phyloP scores from a whole-genome alignment of 2,329 filamentous ascomycete species.

The Aspergillus proliferans region DNA sequence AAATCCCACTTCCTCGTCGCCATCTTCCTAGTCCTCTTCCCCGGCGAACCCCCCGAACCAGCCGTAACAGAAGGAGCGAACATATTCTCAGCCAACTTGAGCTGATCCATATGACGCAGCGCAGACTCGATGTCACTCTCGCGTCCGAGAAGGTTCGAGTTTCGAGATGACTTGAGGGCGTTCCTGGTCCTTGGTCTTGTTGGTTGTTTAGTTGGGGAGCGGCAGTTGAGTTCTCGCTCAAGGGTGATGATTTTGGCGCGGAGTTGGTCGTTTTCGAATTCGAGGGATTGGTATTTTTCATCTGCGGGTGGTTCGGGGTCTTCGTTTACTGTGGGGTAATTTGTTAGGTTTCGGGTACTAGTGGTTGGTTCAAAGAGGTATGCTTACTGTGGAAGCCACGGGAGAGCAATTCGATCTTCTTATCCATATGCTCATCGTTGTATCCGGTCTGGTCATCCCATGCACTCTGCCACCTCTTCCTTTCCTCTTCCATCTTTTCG shows the following conservation, averaged over 20 bases:
- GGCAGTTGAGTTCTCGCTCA: constrained; percentile 58
- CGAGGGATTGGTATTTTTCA: constrained; percentile 59
- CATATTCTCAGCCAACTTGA: constrained; percentile 33
- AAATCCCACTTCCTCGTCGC: constrained; percentile 44
- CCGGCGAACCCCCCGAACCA: constrained; percentile 13
- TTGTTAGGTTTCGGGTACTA: constrained; percentile 9
- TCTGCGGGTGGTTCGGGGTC: constrained; percentile 46
- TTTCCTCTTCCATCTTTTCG: constrained; percentile 64
- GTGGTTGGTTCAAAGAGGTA: too few species aligned
- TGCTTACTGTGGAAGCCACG: constrained; percentile 45
- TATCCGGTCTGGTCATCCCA: constrained; percentile 71
- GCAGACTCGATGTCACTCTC: constrained; percentile 38
- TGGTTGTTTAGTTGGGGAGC: constrained; percentile 54
- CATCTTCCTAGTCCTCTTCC: constrained; percentile 40
- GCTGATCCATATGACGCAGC: constrained; percentile 32
- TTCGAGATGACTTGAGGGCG: constrained; percentile 17
- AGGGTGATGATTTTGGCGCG: constrained; percentile 59
- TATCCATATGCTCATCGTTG: constrained; percentile 78
- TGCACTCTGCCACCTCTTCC: constrained; percentile 71
- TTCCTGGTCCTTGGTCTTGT: constrained; percentile 31
- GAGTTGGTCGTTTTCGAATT: constrained; percentile 65
- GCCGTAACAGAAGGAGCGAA: constrained; percentile 20
- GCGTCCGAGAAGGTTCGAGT: constrained; percentile 26
- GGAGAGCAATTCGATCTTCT: constrained; percentile 71
- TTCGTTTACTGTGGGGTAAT: constrained; percentile 36